These are phyloP conservation scores for Polyporus tsugae DNA, from an alignment of 1,284 basidiomycete genomes.

Conservation along the genomic window DNA sequence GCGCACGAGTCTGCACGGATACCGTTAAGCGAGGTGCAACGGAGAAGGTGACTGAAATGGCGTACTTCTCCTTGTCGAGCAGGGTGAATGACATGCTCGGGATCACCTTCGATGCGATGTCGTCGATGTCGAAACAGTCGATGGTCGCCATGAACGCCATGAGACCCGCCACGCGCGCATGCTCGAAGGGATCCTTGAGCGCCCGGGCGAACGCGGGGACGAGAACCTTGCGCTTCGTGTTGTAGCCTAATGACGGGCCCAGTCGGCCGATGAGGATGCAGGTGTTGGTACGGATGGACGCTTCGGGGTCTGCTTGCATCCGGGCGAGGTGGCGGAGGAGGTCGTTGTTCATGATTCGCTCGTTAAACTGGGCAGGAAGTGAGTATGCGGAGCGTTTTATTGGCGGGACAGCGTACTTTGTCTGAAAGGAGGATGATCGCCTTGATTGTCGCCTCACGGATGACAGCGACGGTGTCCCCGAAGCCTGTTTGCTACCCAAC, in stretches of 20 bases:
- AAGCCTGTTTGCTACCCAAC: constrained; percentile 89
- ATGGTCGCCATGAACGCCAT: constrained; percentile 97
- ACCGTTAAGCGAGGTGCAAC: neutral
- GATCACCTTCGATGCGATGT: constrained; percentile 90
- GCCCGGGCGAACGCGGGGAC: constrained; percentile 94
- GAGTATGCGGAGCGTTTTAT: neutral
- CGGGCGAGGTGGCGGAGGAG: constrained; percentile 92
- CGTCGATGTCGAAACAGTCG: constrained; percentile 90
- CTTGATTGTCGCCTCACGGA: constrained; percentile 94
- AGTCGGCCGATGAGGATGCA: constrained; percentile 96
- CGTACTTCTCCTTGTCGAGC: constrained; percentile 91
- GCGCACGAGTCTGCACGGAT: constrained; percentile 72
- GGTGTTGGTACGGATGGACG: constrained; percentile 97
- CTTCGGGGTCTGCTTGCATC: constrained; percentile 91
- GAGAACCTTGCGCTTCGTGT: constrained; percentile 94
- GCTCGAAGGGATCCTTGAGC: constrained; percentile 92
- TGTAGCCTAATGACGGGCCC: constrained; percentile 83
- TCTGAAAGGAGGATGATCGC: constrained; percentile 86
- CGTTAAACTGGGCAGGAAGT: constrained; percentile 67
- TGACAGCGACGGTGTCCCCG: constrained; percentile 90
- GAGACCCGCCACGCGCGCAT: constrained; percentile 92
- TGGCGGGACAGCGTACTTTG: constrained; percentile 62
- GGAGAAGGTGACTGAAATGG: too few relatives aligned
- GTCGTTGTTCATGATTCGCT: constrained; percentile 97
- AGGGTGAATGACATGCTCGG: constrained; percentile 84